Conservation (phyloP, 805 yeast genomes). For the Ogataea polymorpha region DNA sequence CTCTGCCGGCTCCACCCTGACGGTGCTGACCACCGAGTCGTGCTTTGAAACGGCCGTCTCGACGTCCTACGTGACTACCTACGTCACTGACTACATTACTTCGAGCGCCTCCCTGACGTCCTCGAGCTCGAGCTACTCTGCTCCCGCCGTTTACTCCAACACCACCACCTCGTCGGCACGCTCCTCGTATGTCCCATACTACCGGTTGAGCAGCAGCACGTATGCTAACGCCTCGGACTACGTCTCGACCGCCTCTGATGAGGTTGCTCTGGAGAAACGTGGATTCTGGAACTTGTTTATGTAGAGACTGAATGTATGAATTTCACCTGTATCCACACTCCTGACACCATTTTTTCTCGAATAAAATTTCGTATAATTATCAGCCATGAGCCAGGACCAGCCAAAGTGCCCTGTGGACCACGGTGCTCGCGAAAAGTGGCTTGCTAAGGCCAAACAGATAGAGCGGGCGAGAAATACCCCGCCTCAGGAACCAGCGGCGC, state of each 20-base stretch:
- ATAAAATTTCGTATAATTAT: conserved; percentile 17
- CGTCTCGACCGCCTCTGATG: conserved; percentile 14
- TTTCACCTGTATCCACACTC: background rate
- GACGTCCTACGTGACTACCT: conserved; percentile 15
- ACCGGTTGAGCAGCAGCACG: conserved; percentile 11
- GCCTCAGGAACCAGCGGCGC: background rate
- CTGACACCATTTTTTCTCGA: conserved; percentile 7
- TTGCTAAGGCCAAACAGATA: conserved; percentile 33
- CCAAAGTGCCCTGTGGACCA: conserved; percentile 69
- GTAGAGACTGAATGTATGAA: conserved; percentile 1
- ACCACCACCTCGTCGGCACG: conserved; percentile 7
- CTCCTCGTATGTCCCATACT: conserved; percentile 12
- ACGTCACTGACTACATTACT: conserved; percentile 14
- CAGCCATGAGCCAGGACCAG: conserved; percentile 23
- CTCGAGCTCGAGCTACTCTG: conserved; percentile 7
- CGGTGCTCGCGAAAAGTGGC: conserved; percentile 57
- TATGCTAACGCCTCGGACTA: conserved; percentile 11
- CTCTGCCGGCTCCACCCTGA: conserved; percentile 27
- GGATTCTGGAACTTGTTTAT: conserved; percentile 21
- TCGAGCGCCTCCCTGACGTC: conserved; percentile 7
- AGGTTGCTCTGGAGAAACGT: conserved; percentile 14
- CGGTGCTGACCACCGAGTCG: conserved; percentile 31
- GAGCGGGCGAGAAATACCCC: conserved; percentile 11
- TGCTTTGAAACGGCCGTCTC: conserved; percentile 25
- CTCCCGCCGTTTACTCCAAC: conserved; percentile 1